Evolutionary conservation across 2,329 filamentous ascomycete genomes (phyloP), one percentile per base, ranked within the genome.

Genomic region (Elsinoe necatrix): DNA sequence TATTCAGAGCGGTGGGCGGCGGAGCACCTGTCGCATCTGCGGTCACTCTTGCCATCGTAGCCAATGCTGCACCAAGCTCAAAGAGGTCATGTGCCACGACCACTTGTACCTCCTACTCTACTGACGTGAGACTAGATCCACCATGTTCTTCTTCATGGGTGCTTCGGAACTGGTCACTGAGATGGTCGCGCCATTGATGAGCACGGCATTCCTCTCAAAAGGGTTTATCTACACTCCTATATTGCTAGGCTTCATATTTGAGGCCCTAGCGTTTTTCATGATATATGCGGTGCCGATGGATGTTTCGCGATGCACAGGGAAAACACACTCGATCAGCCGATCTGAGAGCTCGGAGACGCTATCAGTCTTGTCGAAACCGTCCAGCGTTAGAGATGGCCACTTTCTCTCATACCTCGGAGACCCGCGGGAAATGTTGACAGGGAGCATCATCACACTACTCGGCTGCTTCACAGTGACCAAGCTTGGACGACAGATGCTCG

Each of bases 181-280:
- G 20, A 45, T 45, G 21, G 43, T 55, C 16, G 42, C 31, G 39
- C 52, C 52, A 14, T 45, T 55, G 23, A 23, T 47, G 12, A 55
- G 52, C 16, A 20, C 35, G 31, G 52, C 52, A 2, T 47, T 55
- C 11, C 12, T 55, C 1, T 27, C 35, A 23, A 47, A 34, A n/a
- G 29, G 37, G 2, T 45, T 43, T 14, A 21, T 55, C 5, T 55
- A 55, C 21, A 34, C 37, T 1, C 52, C 37, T 45, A 45, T 55
- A 23, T 16, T 55, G 21, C 37, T 55, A n/a, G 52, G 52, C 8
- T 55, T 55, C 31, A 41, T 34, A 0, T 55, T 55, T 25, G 52
- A 55, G 21, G 52, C 35, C 31, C 23, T 55, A 14, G 52, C 52
- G 3, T 14, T 55, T n/a, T 7, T 55, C 11, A 27, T 27, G 8